phyloP scores from a whole-genome alignment of 768 basidiomycete species.

The Galerina sulciceps region DNA sequence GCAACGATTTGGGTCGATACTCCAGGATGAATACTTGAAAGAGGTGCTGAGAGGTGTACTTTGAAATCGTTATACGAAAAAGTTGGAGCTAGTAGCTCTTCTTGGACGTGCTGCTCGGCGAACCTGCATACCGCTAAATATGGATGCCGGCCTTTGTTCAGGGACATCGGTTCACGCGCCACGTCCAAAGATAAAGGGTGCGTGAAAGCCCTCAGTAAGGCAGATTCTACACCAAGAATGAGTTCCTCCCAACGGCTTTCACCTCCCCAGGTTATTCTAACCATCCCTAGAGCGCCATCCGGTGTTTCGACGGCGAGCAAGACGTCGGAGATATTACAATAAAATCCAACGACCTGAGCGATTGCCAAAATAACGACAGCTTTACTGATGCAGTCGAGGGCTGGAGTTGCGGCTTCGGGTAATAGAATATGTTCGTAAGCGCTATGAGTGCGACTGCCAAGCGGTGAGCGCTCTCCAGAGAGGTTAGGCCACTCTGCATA shows the following conservation, averaged over 20 bases:
- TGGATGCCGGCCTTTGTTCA: slow-evolving; percentile 28
- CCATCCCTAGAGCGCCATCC: slow-evolving; percentile 9
- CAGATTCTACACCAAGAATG: slow-evolving; percentile 6
- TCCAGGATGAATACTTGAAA: slow-evolving; percentile 24
- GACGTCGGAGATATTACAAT: slow-evolving; percentile 33
- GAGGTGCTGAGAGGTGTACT: slow-evolving; percentile 19
- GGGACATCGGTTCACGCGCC: slow-evolving; percentile 24
- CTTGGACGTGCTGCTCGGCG: slow-evolving; percentile 5
- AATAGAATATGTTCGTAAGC: slow-evolving; percentile 6
- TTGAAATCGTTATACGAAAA: slow-evolving; percentile 19
- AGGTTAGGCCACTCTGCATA: slow-evolving; percentile 36
- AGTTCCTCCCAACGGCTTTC: slow-evolving; percentile 26
- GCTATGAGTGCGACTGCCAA: slow-evolving; percentile 5
- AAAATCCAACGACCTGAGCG: slow-evolving; percentile 31
- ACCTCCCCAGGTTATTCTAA: slow-evolving; percentile 30
- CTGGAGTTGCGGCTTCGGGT: background rate
- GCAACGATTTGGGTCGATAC: slow-evolving; percentile 29
- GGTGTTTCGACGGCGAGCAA: slow-evolving; percentile 27
- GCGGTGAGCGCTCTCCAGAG: slow-evolving; percentile 28
- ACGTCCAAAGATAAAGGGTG: slow-evolving; percentile 7
- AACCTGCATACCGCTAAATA: slow-evolving; percentile 29
- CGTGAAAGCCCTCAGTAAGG: background rate
- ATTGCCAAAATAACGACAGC: slow-evolving; percentile 25
- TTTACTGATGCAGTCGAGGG: background rate
- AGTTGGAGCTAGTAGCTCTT: slow-evolving; percentile 20